These are phyloP conservation scores for Amanita exitialis DNA, from an alignment of 768 basidiomycete species.

Conservation along the genomic window DNA sequence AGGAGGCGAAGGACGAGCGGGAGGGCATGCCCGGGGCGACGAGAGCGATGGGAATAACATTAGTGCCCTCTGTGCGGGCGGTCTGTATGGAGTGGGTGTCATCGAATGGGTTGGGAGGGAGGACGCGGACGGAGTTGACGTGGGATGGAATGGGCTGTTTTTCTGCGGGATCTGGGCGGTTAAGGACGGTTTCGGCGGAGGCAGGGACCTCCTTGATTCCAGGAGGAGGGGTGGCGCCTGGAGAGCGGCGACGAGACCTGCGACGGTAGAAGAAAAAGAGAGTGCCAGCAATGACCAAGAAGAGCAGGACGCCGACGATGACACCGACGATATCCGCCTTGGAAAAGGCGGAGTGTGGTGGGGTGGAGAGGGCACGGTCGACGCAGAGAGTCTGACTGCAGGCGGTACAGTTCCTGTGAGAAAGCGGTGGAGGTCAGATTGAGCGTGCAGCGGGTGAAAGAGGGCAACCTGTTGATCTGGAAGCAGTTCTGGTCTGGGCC, in stretches of 20 bases:
- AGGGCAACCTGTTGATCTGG: conserved; percentile 45
- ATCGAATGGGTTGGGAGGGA: conserved; percentile 59
- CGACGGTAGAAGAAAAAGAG: conserved; percentile 61
- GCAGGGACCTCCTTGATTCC: conserved; percentile 57
- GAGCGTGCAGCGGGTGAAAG: not conserved
- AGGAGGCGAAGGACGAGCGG: conserved; percentile 18
- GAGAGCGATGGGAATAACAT: conserved; percentile 81
- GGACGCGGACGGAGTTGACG: conserved; percentile 33
- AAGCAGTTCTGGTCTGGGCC: conserved; percentile 45
- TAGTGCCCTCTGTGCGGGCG: conserved; percentile 68
- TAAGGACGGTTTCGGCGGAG: conserved; percentile 67
- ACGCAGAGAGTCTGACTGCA: conserved; percentile 50
- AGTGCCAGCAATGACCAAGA: conserved; percentile 41
- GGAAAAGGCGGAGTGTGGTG: conserved; percentile 34
- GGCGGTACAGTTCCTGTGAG: conserved; percentile 42
- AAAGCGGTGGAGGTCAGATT: conserved; percentile 7
- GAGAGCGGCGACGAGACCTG: conserved; percentile 32
- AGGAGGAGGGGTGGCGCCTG: conserved; percentile 15
- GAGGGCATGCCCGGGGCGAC: conserved; percentile 45
- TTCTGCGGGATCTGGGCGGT: conserved; percentile 74
- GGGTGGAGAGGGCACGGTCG: conserved; percentile 13
- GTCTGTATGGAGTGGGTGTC: conserved; percentile 78
- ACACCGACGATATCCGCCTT: conserved; percentile 69
- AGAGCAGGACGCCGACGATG: conserved; percentile 52
- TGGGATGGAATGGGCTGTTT: conserved; percentile 31